These are phyloP conservation scores for Solanum chmielewskii DNA, from an alignment of 257 asterid genomes.

Conservation along the genomic window DNA sequence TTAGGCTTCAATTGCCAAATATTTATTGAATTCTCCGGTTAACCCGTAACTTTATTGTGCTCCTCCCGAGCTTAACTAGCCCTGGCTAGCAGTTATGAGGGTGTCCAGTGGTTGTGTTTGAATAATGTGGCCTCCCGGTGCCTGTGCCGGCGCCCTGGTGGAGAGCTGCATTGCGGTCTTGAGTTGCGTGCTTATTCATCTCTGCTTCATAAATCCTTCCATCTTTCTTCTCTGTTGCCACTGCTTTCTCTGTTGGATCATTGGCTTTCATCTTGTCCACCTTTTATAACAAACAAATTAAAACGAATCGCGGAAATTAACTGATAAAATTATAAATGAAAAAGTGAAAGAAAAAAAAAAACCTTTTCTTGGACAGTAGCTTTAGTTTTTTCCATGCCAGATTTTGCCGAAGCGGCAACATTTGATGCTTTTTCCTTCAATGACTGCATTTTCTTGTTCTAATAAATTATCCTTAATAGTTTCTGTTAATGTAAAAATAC, in stretches of 20 bases:
- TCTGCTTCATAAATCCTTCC: conserved; percentile 42
- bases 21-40: background rate
- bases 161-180: conserved; percentile 22
- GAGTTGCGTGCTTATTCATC: conserved; percentile 26
- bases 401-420: conserved; percentile 53
- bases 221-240: conserved; percentile 44
- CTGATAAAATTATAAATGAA: too few species aligned
- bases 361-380: conserved; percentile 64
- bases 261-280: conserved; percentile 36
- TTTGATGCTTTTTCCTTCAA: conserved; percentile 52
- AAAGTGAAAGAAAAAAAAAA: background rate
- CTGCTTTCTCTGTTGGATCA: conserved; percentile 30
- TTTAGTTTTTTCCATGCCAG: conserved; percentile 65
- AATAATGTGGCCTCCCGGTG: conserved; percentile 15
- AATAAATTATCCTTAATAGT: background rate
- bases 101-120: conserved; percentile 28
- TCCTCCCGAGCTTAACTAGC: background rate
- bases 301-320: too few species aligned
- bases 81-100: conserved; percentile 15
- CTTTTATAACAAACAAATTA: conserved; percentile 6
- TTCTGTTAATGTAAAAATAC: background rate
- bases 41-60: background rate
- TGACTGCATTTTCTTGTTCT: conserved; percentile 27
- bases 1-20: background rate
- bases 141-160: conserved; percentile 12